Base-by-base conservation (phyloP, 164 flowering plant genomes). In the Aristolochia fimbriata region DNA sequence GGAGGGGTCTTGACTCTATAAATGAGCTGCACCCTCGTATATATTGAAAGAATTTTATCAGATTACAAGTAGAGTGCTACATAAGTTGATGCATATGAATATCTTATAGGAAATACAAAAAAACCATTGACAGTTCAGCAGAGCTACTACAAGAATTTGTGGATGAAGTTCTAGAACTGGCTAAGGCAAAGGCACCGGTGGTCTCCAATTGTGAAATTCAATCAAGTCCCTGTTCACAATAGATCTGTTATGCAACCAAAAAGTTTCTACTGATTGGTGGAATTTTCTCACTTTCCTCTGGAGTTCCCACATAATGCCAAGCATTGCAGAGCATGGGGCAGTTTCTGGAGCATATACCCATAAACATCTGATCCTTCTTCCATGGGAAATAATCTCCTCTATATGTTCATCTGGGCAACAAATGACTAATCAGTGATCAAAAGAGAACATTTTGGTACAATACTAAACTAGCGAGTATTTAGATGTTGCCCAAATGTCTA, bases 181-280 rank as follows among this genome's bases (percentile, higher is more conserved):
- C 83, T 69, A 92, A 59, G 96, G 96, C 73, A 87, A 72, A 37
- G 87, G 85, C 88, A 89, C 70, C 22, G 96, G 94, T 23, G 81
- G 82, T 62, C 69, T 86, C 97, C 99, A 87, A 21, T 74, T 62
- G 33, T 68, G 69, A 58, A 93, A 87, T 43, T 76, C 70, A 5
- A 77, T 80, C 68, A 90, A 67, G 64, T 88, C 69, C 71, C 92
- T 77, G 64, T 88, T 85, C 14, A 93, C 85, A 50, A 86, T 52
- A 17, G 91, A 70, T 30, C 85, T 77, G 50, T 90, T 90, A 64
- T 93, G 99, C 70, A 93, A 73, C 99, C 99, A 93, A 68, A 93
- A 93, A 21, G 99, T 90, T 68, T 93, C 96, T 1, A 82, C 43
- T 1, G 99, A 93, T 60, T 90, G 99, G 64, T 86, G 96, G 66